Percentiles rank a stretch among this genome's conserved stretches.
These are phyloP conservation scores for Fagopyrum homotropicum DNA, from an alignment of 148 eudicot genomes.

Conservation along the genomic window DNA sequence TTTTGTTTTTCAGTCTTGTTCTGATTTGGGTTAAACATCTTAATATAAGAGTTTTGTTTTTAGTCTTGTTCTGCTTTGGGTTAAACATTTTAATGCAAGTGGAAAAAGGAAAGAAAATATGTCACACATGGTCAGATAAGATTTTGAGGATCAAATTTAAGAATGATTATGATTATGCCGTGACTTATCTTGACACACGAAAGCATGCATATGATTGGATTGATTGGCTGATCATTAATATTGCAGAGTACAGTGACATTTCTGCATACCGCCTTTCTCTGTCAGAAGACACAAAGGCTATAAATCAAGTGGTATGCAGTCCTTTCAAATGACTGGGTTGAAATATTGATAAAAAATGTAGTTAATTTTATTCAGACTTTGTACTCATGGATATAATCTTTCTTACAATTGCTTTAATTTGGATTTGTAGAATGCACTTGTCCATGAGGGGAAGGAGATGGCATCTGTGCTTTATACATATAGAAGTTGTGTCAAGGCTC, in stretches of 20 bases:
- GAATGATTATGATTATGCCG: background rate
- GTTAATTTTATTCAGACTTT: background rate
- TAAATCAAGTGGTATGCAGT: conserved; percentile 76
- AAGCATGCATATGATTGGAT: background rate
- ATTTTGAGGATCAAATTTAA: background rate
- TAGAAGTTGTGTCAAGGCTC: conserved; percentile 96
- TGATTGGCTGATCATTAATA: conserved; percentile 6
- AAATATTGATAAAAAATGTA: conserved; percentile 3
- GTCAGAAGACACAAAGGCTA: conserved; percentile 97
- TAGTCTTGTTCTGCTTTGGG: too few relatives aligned
- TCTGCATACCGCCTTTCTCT: conserved; percentile 91
- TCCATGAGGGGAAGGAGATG: conserved; percentile 92
- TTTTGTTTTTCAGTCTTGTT: too few relatives aligned
- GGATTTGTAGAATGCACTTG: conserved; percentile 60
- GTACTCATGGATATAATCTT: conserved; percentile 1
- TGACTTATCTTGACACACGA: background rate
- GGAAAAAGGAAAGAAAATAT: background rate
- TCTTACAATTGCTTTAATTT: conserved; percentile 9
- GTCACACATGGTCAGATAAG: background rate
- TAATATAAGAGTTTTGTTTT: too few relatives aligned
- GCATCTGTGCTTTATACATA: conserved; percentile 87
- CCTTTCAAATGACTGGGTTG: background rate
- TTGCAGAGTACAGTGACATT: conserved; percentile 86
- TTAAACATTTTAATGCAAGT: background rate
- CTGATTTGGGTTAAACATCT: too few relatives aligned